phyloP scores from a whole-genome alignment of 768 basidiomycete genomes.

The Collybiopsis luxurians region DNA sequence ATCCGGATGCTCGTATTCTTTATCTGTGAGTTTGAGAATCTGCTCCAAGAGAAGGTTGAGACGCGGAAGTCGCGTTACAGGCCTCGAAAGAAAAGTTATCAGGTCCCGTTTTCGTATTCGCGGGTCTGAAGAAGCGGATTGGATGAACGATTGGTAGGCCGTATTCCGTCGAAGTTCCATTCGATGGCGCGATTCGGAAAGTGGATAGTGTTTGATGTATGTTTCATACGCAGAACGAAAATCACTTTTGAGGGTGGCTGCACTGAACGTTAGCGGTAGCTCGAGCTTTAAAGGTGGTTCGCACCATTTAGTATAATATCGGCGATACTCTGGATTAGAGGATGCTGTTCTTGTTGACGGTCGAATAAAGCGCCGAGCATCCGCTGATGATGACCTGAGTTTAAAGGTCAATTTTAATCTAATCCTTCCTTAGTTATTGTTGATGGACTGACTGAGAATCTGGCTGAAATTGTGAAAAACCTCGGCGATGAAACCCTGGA shows the following conservation, averaged over 20 bases:
- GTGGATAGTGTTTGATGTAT: conserved; percentile 87
- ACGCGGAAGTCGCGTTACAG: conserved; percentile 85
- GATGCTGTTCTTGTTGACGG: conserved; percentile 83
- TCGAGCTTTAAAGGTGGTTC: conserved; percentile 17
- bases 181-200: conserved; percentile 80
- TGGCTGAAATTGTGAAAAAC: conserved; percentile 83
- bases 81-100: conserved; percentile 79
- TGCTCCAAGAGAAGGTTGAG: conserved; percentile 73
- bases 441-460: conserved; percentile 57
- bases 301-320: conserved; percentile 83
- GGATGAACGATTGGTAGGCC: conserved; percentile 64
- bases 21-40: conserved; percentile 60
- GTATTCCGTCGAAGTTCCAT: conserved; percentile 70
- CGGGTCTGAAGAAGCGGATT: conserved; percentile 58
- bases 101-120: conserved; percentile 74
- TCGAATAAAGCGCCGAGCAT: conserved; percentile 73
- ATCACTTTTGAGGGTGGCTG: conserved; percentile 40
- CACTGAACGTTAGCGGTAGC: conserved; percentile 22
- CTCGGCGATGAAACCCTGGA: conserved; percentile 68
- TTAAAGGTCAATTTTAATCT: no score
- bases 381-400: conserved; percentile 66
- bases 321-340: conserved; percentile 76
- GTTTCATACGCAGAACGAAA: conserved; percentile 71
- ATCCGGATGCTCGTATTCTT: conserved; percentile 74
- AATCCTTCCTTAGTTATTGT: no score